Base-by-base conservation (phyloP, 2,329 filamentous ascomycete species). In the Zymoseptoria ardabiliae region DNA sequence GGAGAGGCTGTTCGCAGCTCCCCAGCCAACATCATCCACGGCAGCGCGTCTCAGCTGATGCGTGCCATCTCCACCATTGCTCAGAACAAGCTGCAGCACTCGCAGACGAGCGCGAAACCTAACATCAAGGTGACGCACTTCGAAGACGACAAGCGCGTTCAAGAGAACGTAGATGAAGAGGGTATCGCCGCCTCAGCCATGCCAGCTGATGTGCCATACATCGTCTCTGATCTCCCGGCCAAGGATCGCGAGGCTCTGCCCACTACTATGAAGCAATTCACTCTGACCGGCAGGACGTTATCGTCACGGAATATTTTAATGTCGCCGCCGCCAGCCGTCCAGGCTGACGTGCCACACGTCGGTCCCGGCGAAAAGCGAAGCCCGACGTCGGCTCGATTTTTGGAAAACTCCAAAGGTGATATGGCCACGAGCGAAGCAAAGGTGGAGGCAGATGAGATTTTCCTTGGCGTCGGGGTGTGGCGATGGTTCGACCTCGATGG, bases 211-310 rank as follows among this genome's bases (percentile, higher is more conserved):
- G 4, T 59, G 74, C 45, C 55, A 67, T 17, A 69, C 41, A 55
- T 56, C 7, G 73, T 73, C 1, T 55, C 65, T 5, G 69, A 71
- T 13, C 66, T 75, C 54, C 68, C 69, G 54, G 35, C 53, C 2
- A 60, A 62, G 67, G 76, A 83, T 58, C 85, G 79, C 73, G 22
- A 61, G 30, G 62, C 70, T 54, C 78, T 90, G 71, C 82, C 86
- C 4, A 79, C 81, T 28, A 90, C 85, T 41, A 79, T 90, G 75
- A 80, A 85, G 75, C 87, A 82, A 74, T 87, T 89, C 81, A 84
- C 80, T 56, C 79, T 90, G 61, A 82, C 82, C 13, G 78, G 77
- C 64, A 84, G 83, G 69, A 80, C 84, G n/a, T n/a, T n/a, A n/a
- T n/a, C n/a, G n/a, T n/a, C n/a, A n/a, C n/a, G n/a, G n/a, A n/a